Base-by-base conservation (phyloP, 345 rosid species). In the Sonneratia alba region DNA sequence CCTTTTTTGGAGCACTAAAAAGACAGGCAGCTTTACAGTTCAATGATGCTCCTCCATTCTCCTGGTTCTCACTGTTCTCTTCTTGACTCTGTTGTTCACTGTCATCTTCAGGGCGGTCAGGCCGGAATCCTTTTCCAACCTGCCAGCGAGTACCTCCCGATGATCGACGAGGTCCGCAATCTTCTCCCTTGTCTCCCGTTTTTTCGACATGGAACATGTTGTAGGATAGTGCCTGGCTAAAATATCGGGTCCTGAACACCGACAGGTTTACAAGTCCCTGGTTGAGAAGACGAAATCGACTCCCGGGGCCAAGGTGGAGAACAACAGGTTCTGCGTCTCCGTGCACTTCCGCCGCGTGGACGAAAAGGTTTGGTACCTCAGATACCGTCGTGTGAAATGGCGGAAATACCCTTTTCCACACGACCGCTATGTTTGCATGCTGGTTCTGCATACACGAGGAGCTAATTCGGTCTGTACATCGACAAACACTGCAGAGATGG, bases 281-380 rank as follows among this genome's bases (percentile, higher is more conserved):
- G 51, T 84, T 21, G 94, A 89, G 75, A 87, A 84, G 63, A 92
- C 96, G 13, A 89, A 85, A 81, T 77, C 87, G n/a, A 87, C 84
- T n/a, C 85, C 87, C 0, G 98, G 99, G 76, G 94, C 89, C 3
- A 83, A 67, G 80, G 90, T 95, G 22, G 99, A 95, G 78, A 83
- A 92, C 83, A 93, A 95, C 85, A 90, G 86, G 81, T 95, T 92
- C 69, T 92, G 97, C 63, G 63, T 88, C 53, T 90, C 99, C 42
- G 97, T 95, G 14, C 99, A 95, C 77, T 95, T 84, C 74, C 88
- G 99, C 9, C 75, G 97, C 51, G 99, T 95, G 4, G 90, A 89
- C 1, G 98, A 95, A 76, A 84, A 84, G 84, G 98, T 91, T 77
- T 59, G 32, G 32, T 27, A 27, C 32, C 32, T 27, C 32, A 27